Evolutionary conservation across 2,329 filamentous ascomycete genomes (phyloP).

Genomic region (Aspergillus neoniger): DNA sequence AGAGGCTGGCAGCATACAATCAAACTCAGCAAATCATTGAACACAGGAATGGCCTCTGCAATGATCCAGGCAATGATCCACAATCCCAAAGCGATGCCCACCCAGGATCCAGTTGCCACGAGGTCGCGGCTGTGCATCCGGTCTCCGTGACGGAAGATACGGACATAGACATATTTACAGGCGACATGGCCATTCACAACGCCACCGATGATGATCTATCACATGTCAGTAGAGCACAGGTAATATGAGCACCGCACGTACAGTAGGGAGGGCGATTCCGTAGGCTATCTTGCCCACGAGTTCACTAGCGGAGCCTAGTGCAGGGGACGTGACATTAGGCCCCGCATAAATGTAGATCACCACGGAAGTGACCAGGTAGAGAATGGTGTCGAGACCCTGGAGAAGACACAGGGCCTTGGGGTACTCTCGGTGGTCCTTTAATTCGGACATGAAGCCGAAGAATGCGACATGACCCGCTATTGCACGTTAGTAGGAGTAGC

Average conservation of each 20-base stretch:
- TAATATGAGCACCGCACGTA: constrained; percentile 14
- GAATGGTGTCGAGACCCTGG: constrained; percentile 56
- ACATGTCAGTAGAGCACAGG: neutral
- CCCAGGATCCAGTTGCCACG: constrained; percentile 57
- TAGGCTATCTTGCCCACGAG: constrained; percentile 63
- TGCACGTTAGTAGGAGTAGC: constrained; percentile 48
- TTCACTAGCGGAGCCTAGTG: constrained; percentile 61
- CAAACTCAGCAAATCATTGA: constrained; percentile 65
- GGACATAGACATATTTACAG: constrained; percentile 63
- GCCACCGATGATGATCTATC: constrained; percentile 63
- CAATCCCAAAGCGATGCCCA: constrained; percentile 53
- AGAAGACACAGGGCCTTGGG: constrained; percentile 62
- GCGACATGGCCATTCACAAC: constrained; percentile 68
- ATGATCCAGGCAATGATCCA: constrained; percentile 66
- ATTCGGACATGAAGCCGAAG: constrained; percentile 65
- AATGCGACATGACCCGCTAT: constrained; percentile 63
- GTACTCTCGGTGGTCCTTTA: constrained; percentile 60
- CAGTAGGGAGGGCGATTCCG: constrained; percentile 65
- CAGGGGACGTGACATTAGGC: constrained; percentile 61
- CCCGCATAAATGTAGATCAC: constrained; percentile 69
- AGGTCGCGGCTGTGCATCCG: constrained; percentile 52
- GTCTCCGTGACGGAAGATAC: constrained; percentile 60
- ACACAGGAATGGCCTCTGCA: constrained; percentile 67
- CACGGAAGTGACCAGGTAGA: constrained; percentile 66
- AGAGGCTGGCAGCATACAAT: constrained; percentile 38